phyloP scores from a whole-genome alignment of 768 basidiomycete genomes.

The Pleurotus cornucopiae region DNA sequence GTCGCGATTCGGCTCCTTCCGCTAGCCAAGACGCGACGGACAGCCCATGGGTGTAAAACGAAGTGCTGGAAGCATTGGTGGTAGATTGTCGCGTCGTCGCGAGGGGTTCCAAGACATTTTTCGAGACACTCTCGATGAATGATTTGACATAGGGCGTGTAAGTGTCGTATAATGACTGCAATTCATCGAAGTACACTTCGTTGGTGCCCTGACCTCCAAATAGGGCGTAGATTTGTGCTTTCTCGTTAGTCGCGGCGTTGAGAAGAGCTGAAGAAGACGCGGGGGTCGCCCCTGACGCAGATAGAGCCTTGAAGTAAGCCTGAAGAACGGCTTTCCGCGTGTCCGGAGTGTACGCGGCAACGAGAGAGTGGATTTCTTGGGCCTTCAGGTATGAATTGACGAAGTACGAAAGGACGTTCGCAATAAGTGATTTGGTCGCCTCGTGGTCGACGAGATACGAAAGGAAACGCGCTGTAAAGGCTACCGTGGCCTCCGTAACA shows the following conservation, averaged over 20 bases:
- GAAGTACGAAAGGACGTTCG: conserved; percentile 75
- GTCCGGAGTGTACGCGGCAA: conserved; percentile 69
- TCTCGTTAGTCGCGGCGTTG: conserved; percentile 51
- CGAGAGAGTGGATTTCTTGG: conserved; percentile 80
- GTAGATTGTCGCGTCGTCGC: conserved; percentile 47
- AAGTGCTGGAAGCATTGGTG: conserved; percentile 28
- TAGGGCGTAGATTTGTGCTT: conserved; percentile 81
- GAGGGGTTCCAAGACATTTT: conserved; percentile 68
- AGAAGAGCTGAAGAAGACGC: conserved; percentile 68
- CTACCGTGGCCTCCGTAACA: conserved; percentile 61
- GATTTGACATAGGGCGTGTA: conserved; percentile 83
- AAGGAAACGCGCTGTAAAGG: conserved; percentile 82
- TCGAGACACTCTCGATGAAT: conserved; percentile 62
- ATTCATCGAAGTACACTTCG: conserved; percentile 96
- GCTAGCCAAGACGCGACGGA: conserved; percentile 83
- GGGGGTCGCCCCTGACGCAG: conserved; percentile 53
- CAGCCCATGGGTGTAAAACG: conserved; percentile 78
- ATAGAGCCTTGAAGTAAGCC: conserved; percentile 76
- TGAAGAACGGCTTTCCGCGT: conserved; percentile 72
- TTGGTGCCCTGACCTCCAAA: conserved; percentile 99
- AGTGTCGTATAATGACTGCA: conserved; percentile 86
- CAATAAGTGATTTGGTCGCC: conserved; percentile 63
- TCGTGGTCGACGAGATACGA: conserved; percentile 64
- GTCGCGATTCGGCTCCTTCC: conserved; percentile 55
- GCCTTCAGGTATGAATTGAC: conserved; percentile 65